Conservation (phyloP, 2,329 filamentous ascomycete genomes). For the Pseudocercospora fuligena region DNA sequence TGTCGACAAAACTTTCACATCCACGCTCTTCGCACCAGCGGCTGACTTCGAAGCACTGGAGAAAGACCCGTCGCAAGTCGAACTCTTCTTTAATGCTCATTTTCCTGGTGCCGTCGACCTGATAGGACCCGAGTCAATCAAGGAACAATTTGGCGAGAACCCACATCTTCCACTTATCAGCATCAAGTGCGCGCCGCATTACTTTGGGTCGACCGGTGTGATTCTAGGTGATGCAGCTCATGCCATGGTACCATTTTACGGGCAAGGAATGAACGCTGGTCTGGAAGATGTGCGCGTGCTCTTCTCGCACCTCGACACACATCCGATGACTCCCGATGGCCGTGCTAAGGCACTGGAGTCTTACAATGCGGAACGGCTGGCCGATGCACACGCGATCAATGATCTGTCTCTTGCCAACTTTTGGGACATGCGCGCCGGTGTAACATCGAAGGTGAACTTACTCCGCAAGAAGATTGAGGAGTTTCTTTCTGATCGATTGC, state of each 20-base stretch:
- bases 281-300: constrained; percentile 91
- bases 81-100: constrained; percentile 76
- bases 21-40: constrained; percentile 86
- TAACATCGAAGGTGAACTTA: constrained; percentile 76
- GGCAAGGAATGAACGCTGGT: constrained; percentile 96
- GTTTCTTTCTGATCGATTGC: constrained; percentile 74
- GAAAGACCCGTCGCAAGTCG: constrained; percentile 62
- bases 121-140: constrained; percentile 70
- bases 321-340: constrained; percentile 52
- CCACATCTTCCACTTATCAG: constrained; percentile 91
- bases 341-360: constrained; percentile 63
- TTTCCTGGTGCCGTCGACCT: constrained; percentile 82
- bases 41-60: constrained; percentile 72
- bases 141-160: constrained; percentile 76
- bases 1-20: constrained; percentile 91
- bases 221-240: constrained; percentile 94
- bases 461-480: constrained; percentile 88
- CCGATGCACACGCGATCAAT: constrained; percentile 88
- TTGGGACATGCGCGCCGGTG: constrained; percentile 87
- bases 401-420: constrained; percentile 92
- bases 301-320: constrained; percentile 78
- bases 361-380: constrained; percentile 75
- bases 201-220: constrained; percentile 75
- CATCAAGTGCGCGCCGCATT: constrained; percentile 90
- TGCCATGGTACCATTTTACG: constrained; percentile 98